These are phyloP conservation scores for Barbatosphaeria neglecta DNA, from an alignment of 495 filamentous ascomycete species.

Conservation along the genomic window DNA sequence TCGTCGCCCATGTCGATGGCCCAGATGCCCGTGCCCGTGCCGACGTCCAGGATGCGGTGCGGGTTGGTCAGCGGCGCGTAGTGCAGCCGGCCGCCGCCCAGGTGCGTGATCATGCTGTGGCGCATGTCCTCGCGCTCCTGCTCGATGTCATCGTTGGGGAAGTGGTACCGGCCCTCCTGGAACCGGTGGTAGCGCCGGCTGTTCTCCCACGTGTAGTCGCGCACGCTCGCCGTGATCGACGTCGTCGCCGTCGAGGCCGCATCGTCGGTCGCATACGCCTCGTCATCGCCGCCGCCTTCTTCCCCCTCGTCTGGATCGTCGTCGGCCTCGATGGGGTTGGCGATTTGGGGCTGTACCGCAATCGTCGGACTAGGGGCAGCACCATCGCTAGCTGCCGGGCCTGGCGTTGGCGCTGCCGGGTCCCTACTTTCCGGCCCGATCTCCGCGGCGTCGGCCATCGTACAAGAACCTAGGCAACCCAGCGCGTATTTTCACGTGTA, in stretches of 20 bases:
- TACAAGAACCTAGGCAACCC: too few relatives aligned
- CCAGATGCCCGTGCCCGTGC: conserved; percentile 54
- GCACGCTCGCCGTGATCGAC: conserved; percentile 25
- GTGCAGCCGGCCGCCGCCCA: conserved; percentile 30
- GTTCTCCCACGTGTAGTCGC: conserved; percentile 36
- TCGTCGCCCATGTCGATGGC: conserved; percentile 32
- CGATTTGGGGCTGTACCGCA: background rate
- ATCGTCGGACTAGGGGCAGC: too few relatives aligned
- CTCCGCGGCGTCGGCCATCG: too few relatives aligned
- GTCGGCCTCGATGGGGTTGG: background rate
- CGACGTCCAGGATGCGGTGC: conserved; percentile 42
- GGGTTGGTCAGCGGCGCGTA: conserved; percentile 38
- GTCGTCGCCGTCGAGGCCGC: conserved; percentile 7
- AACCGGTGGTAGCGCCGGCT: conserved; percentile 45
- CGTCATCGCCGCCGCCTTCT: conserved; percentile 2
- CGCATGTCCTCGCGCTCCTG: conserved; percentile 49
- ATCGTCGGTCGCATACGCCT: conserved; percentile 3
- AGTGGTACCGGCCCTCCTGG: conserved; percentile 37
- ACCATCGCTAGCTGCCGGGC: too few relatives aligned
- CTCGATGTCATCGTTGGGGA: conserved; percentile 44
- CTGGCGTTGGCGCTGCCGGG: too few relatives aligned
- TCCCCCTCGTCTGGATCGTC: background rate
- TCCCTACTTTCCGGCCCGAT: too few relatives aligned
- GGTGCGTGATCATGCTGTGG: conserved; percentile 30
- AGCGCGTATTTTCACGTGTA: too few relatives aligned